Evolutionary conservation across 2,329 filamentous ascomycete species (phyloP).

Genomic region (Colletotrichum trifolii): DNA sequence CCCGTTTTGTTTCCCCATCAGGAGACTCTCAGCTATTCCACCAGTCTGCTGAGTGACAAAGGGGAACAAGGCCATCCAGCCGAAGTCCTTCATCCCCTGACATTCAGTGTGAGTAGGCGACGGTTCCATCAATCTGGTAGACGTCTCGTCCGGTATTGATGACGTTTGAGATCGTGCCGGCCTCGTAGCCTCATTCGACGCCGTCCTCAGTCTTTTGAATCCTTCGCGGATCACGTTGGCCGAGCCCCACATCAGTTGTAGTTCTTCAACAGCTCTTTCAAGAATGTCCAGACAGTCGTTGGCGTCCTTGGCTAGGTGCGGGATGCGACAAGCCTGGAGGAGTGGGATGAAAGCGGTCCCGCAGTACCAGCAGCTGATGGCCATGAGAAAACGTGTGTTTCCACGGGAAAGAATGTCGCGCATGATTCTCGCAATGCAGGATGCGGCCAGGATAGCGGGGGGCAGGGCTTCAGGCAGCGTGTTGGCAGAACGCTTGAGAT

Average conservation of each 20-base stretch:
- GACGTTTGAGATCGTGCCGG: neutral
- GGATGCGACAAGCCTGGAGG: conserved; percentile 50
- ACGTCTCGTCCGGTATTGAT: neutral
- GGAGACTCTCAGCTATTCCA: conserved; percentile 41
- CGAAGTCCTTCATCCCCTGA: conserved; percentile 39
- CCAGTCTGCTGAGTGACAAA: conserved; percentile 47
- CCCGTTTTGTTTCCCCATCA: conserved; percentile 39
- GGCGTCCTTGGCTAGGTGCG: conserved; percentile 43
- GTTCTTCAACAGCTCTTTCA: conserved; percentile 45
- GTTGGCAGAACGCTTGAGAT: conserved; percentile 48
- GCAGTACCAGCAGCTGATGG: conserved; percentile 56
- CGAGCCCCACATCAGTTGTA: conserved; percentile 49
- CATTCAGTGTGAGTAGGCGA: neutral
- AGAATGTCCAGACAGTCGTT: conserved; percentile 49
- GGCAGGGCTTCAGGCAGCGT: conserved; percentile 50
- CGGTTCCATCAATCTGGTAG: neutral
- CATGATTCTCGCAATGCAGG: conserved; percentile 51
- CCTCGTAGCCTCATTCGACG: neutral
- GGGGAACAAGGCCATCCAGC: conserved; percentile 49
- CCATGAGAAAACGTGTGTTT: conserved; percentile 52
- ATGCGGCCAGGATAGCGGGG: conserved; percentile 50
- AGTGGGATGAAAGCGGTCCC: conserved; percentile 54
- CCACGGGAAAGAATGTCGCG: conserved; percentile 52
- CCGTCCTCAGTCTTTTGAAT: conserved; percentile 42
- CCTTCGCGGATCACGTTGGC: conserved; percentile 48